Conservation (phyloP, 495 filamentous ascomycete genomes). For the Cenococcum geophilum region DNA sequence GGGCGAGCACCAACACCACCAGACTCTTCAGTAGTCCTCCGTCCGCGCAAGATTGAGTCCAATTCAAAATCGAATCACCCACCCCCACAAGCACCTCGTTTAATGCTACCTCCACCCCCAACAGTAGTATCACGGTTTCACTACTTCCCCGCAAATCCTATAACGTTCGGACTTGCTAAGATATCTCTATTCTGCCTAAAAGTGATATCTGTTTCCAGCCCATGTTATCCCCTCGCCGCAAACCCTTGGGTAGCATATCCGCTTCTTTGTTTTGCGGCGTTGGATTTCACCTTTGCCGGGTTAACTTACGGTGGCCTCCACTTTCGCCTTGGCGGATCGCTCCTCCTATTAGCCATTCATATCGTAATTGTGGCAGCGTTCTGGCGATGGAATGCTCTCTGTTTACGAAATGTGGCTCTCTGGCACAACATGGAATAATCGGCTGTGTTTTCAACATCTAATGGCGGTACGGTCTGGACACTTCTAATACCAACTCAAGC, state of each 20-base stretch:
- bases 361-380: background rate
- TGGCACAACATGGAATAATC: background rate
- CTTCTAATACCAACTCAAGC: too few relatives aligned
- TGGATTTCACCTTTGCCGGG: constrained; percentile 39
- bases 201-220: constrained; percentile 47
- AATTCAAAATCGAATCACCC: constrained; percentile 9
- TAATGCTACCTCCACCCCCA: constrained; percentile 32
- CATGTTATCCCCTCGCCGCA: constrained; percentile 57
- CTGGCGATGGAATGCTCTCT: background rate
- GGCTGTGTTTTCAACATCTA: too few relatives aligned
- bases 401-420: background rate
- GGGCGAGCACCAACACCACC: constrained; percentile 11
- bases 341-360: constrained; percentile 6
- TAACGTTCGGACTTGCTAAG: constrained; percentile 24
- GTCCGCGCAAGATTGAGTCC: constrained; percentile 29
- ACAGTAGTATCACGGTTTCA: constrained; percentile 32
- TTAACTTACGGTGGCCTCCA: constrained; percentile 19
- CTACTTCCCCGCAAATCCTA: constrained; percentile 39
- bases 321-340: constrained; percentile 14
- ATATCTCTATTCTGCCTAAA: constrained; percentile 42
- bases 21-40: constrained; percentile 29
- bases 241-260: constrained; percentile 57
- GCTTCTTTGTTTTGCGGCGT: constrained; percentile 51
- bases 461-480: too few relatives aligned
- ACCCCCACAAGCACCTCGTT: constrained; percentile 23